Percentiles rank a stretch among this genome's conserved stretches.
These are phyloP conservation scores for Lumnitzera littorea DNA, from an alignment of 345 rosid genomes.

Conservation along the genomic window DNA sequence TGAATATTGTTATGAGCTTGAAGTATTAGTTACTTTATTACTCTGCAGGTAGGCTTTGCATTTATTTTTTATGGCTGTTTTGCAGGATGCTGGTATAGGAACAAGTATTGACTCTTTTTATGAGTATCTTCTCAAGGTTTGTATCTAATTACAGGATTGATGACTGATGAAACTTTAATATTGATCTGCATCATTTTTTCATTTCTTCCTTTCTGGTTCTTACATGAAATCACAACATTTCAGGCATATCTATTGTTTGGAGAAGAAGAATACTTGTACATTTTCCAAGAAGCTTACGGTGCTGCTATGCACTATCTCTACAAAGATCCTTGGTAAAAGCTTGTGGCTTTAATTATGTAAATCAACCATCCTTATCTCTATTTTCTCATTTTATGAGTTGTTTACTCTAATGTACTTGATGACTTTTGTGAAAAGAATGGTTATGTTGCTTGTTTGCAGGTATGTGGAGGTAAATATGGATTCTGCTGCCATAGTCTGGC, in stretches of 20 bases:
- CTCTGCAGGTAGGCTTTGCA: neutral
- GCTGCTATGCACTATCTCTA: slow-evolving; percentile 85
- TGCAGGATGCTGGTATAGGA: slow-evolving; percentile 99
- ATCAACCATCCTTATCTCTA: slow-evolving; percentile 12
- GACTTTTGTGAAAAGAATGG: neutral
- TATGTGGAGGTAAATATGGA: slow-evolving; percentile 99
- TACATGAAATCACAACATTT: slow-evolving; percentile 15
- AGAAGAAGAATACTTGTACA: slow-evolving; percentile 84
- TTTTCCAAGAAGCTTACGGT: slow-evolving; percentile 90
- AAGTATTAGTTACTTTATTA: neutral
- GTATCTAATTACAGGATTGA: slow-evolving; percentile 9
- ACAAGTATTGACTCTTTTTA: slow-evolving; percentile 98
- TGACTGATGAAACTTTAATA: neutral
- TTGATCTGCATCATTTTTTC: neutral
- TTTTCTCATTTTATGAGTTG: slow-evolving; percentile 1
- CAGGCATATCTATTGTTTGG: slow-evolving; percentile 96
- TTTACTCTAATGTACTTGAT: neutral
- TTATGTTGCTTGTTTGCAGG: slow-evolving; percentile 34
- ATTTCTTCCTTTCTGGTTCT: neutral
- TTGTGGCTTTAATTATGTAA: slow-evolving; percentile 20
- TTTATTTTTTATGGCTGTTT: slow-evolving; percentile 18
- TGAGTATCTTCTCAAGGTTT: slow-evolving; percentile 94
- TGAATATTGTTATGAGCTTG: too few species aligned
- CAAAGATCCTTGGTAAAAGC: slow-evolving; percentile 94
- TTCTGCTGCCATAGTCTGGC: slow-evolving; percentile 96